phyloP scores from a whole-genome alignment of 257 asterid species.

The Solanum lignicaule region DNA sequence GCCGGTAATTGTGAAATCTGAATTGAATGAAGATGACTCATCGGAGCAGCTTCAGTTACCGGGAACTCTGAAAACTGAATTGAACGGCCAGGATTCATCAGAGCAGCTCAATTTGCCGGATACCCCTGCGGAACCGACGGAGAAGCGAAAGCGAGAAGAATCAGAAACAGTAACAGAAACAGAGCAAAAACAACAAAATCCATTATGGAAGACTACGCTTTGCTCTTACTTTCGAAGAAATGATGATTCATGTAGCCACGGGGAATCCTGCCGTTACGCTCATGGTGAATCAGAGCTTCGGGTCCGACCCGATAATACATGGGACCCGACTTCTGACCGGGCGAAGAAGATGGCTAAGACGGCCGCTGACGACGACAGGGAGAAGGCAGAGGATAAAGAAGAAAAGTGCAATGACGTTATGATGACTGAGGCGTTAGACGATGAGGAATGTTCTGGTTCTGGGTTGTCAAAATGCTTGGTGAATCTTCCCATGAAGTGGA shows the following conservation, averaged over 20 bases:
- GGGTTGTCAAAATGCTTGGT: conserved; percentile 65
- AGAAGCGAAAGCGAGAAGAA: conserved; percentile 59
- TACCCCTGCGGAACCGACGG: conserved; percentile 33
- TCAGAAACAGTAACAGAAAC: conserved; percentile 7
- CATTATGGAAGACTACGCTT: conserved; percentile 75
- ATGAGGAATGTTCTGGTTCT: conserved; percentile 17
- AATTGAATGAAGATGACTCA: neutral
- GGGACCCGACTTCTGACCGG: conserved; percentile 97
- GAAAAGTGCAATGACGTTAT: conserved; percentile 29
- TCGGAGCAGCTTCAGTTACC: neutral
- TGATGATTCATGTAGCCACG: conserved; percentile 60
- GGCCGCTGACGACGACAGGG: neutral
- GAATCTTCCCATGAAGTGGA: conserved; percentile 89
- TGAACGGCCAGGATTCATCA: conserved; percentile 24
- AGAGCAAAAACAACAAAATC: conserved; percentile 26
- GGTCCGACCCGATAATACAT: conserved; percentile 57
- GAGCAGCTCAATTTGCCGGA: conserved; percentile 19
- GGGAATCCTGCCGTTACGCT: conserved; percentile 57
- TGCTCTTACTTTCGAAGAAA: conserved; percentile 78
- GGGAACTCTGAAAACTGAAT: conserved; percentile 44
- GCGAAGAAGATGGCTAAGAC: conserved; percentile 56
- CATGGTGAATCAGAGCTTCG: conserved; percentile 75
- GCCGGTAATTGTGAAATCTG: conserved; percentile 5
- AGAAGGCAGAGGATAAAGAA: conserved; percentile 6
- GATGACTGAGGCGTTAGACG: conserved; percentile 81